A percentile compares a stretch with the other conserved stretches of the same genome.
These are phyloP conservation scores for Coniochaeta prunicola DNA, from an alignment of 2,329 filamentous ascomycete genomes.

Conservation along the genomic window DNA sequence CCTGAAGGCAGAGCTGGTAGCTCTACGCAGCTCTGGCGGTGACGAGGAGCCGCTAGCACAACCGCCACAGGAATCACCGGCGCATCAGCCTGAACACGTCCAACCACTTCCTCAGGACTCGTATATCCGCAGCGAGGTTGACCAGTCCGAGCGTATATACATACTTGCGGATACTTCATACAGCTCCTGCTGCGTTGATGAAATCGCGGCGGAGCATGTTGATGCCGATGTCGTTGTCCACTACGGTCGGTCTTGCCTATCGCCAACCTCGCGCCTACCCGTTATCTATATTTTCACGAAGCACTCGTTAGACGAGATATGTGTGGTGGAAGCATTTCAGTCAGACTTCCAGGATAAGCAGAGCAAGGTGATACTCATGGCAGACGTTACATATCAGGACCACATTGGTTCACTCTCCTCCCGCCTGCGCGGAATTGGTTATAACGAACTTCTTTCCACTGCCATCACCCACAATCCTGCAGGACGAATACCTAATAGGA, in stretches of 20 bases:
- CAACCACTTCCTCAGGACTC: background rate
- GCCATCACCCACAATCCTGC: slow-evolving; percentile 70
- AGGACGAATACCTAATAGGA: slow-evolving; percentile 78
- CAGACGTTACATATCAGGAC: slow-evolving; percentile 79
- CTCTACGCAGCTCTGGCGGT: slow-evolving; percentile 2
- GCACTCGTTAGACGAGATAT: slow-evolving; percentile 56
- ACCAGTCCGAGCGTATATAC: slow-evolving; percentile 46
- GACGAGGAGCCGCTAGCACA: background rate
- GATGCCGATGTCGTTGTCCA: slow-evolving; percentile 88
- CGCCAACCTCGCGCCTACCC: slow-evolving; percentile 77
- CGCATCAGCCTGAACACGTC: background rate
- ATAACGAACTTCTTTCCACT: slow-evolving; percentile 61
- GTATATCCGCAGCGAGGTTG: background rate
- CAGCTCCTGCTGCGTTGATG: slow-evolving; percentile 93
- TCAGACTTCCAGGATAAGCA: slow-evolving; percentile 58
- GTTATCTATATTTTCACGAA: slow-evolving; percentile 88
- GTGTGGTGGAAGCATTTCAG: slow-evolving; percentile 53
- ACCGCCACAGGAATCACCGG: background rate
- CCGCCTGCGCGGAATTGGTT: slow-evolving; percentile 55
- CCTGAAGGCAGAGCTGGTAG: slow-evolving; percentile 33
- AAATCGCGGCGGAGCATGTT: slow-evolving; percentile 91
- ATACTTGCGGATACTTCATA: slow-evolving; percentile 95
- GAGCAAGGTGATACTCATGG: slow-evolving; percentile 69
- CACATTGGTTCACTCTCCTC: slow-evolving; percentile 57
- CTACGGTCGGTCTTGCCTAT: slow-evolving; percentile 88